These are phyloP conservation scores for Agroathelia rolfsii DNA, from an alignment of 1,284 basidiomycete genomes.

Conservation along the genomic window DNA sequence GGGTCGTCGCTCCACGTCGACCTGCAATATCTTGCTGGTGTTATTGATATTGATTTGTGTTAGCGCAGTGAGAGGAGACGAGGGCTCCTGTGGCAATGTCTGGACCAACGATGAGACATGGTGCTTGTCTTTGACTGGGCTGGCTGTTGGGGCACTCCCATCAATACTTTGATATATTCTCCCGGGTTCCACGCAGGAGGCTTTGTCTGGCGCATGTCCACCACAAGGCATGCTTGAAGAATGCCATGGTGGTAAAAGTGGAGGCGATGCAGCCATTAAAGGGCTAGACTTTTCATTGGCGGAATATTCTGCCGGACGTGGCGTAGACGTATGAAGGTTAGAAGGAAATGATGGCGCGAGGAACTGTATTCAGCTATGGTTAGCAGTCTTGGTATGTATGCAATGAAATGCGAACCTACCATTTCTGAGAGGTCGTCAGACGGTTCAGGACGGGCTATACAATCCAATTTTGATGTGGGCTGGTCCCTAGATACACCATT, in stretches of 20 bases:
- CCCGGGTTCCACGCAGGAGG: too few species aligned
- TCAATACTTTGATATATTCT: too few species aligned
- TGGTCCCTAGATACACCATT: not conserved
- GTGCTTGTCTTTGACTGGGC: too few species aligned
- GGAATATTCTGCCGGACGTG: slow-evolving; percentile 13
- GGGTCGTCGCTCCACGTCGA: slow-evolving; percentile 11
- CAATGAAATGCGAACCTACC: slow-evolving; percentile 9
- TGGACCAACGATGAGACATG: too few species aligned
- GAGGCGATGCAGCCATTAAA: slow-evolving; percentile 19
- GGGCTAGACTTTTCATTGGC: slow-evolving; percentile 5
- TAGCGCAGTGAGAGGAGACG: slow-evolving; percentile 4
- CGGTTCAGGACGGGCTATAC: not conserved
- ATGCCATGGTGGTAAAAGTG: slow-evolving; percentile 19
- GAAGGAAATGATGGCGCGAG: slow-evolving; percentile 30
- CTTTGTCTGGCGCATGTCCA: too few species aligned
- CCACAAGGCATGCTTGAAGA: slow-evolving; percentile 17
- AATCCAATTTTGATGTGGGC: not conserved
- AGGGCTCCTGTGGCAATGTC: not conserved
- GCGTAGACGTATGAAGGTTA: slow-evolving; percentile 28
- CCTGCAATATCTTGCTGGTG: slow-evolving; percentile 14
- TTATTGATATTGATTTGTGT: slow-evolving; percentile 15
- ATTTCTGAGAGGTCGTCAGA: slow-evolving; percentile 2
- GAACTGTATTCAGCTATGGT: slow-evolving; percentile 15
- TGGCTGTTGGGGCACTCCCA: too few species aligned
- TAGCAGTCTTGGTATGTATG: not conserved